A percentile compares a stretch with the other conserved stretches of the same genome.
Conservation (phyloP, 805 yeast species). For the Wickerhamomyces chambardii region DNA sequence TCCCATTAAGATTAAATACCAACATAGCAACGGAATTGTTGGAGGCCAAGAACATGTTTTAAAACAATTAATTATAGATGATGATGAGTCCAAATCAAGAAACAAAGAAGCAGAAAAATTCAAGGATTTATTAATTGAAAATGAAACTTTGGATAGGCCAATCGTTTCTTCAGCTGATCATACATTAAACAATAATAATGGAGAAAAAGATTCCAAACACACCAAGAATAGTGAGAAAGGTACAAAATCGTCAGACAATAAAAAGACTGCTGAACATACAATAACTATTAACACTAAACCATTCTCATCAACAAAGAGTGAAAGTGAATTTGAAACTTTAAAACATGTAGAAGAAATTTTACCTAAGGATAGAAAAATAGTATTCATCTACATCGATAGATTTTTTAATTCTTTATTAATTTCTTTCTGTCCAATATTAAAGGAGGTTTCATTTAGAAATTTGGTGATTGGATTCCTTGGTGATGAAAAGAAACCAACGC, state of each 20-base stretch:
- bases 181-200: no score
- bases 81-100: constrained; percentile 5
- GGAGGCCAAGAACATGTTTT: constrained; percentile 11
- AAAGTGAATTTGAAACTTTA: constrained; percentile 13
- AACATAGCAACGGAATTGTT: constrained; percentile 6
- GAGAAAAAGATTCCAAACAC: no score
- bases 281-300: neutral
- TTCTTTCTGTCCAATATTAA: constrained; percentile 18
- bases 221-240: no score
- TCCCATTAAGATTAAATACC: neutral
- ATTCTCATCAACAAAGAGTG: constrained; percentile 1
- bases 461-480: constrained; percentile 6
- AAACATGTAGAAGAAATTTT: constrained; percentile 10
- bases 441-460: constrained; percentile 9
- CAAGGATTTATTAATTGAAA: constrained; percentile 22
- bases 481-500: neutral
- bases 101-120: constrained; percentile 18
- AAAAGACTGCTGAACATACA: neutral
- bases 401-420: constrained; percentile 10
- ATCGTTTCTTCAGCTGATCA: no score
- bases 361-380: constrained; percentile 11
- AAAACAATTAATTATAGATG: constrained; percentile 12
- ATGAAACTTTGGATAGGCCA: constrained; percentile 22
- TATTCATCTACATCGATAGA: constrained; percentile 14
- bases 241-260: no score